Evolutionary conservation across 345 rosid species (phyloP).

Genomic region (Acer yangbiense): DNA sequence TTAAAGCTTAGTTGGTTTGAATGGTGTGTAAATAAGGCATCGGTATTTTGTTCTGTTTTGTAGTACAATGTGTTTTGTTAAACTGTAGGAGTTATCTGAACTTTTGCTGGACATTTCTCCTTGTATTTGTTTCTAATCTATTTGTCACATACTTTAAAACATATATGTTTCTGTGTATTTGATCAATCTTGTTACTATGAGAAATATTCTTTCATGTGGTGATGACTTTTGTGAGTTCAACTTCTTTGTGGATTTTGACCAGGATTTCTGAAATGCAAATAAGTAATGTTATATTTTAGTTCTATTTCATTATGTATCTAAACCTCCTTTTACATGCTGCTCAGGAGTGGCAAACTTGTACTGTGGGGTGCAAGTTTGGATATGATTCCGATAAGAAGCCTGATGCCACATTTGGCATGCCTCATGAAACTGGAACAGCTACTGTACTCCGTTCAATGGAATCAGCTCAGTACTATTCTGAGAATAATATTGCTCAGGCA

Average conservation of each 20-base stretch:
- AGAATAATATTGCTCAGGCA: conserved; percentile 70
- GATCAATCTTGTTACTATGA: background rate
- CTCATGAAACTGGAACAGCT: conserved; percentile 42
- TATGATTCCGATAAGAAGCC: conserved; percentile 34
- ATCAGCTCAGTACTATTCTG: conserved; percentile 76
- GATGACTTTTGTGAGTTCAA: conserved; percentile 13
- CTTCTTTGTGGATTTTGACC: background rate
- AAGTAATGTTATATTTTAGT: conserved; percentile 2
- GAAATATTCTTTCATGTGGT: background rate
- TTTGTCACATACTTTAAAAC: background rate
- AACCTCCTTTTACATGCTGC: conserved; percentile 17
- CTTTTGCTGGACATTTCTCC: too few species aligned
- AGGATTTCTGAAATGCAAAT: conserved; percentile 6
- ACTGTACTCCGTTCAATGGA: conserved; percentile 88
- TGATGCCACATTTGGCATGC: conserved; percentile 73
- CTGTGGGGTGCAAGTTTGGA: conserved; percentile 76
- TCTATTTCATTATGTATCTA: conserved; percentile 4
- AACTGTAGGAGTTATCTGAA: too few species aligned
- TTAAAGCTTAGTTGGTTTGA: too few species aligned
- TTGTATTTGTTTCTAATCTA: too few species aligned
- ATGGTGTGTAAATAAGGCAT: too few species aligned
- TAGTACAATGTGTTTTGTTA: too few species aligned
- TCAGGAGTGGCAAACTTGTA: conserved; percentile 69
- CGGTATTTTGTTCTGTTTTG: too few species aligned
- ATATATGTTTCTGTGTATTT: background rate